These are phyloP conservation scores for Viridothelium virens DNA, from an alignment of 495 filamentous ascomycete species.

Conservation along the genomic window DNA sequence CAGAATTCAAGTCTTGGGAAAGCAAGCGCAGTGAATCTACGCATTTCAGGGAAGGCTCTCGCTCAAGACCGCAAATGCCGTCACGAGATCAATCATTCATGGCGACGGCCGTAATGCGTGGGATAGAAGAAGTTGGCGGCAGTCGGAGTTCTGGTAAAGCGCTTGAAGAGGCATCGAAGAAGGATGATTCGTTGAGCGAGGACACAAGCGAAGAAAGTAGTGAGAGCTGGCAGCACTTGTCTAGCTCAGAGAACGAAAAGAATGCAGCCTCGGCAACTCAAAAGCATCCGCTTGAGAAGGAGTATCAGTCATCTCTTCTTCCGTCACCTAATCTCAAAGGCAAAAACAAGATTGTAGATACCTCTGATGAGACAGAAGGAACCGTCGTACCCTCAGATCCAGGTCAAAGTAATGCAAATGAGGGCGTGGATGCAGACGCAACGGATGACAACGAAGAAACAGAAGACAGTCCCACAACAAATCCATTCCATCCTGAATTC, in stretches of 20 bases:
- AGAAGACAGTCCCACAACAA: neutral
- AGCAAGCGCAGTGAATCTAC: neutral
- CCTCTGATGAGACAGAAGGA: neutral
- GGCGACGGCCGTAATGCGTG: slow-evolving; percentile 30
- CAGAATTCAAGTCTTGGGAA: neutral
- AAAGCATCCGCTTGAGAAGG: neutral
- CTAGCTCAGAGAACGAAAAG: slow-evolving; percentile 6
- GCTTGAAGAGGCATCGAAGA: neutral
- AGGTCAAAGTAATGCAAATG: neutral
- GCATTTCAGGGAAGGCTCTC: neutral
- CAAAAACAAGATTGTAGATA: neutral
- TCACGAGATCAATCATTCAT: slow-evolving; percentile 27
- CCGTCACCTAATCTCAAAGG: neutral
- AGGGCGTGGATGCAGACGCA: neutral
- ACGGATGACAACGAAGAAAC: neutral
- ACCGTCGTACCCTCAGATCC: neutral
- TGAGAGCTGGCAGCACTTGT: slow-evolving; percentile 15
- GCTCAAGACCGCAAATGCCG: slow-evolving; percentile 27
- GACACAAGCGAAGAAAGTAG: slow-evolving; percentile 16
- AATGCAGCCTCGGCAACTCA: neutral
- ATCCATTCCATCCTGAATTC: slow-evolving; percentile 6
- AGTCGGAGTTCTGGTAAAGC: slow-evolving; percentile 1
- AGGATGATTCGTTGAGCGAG: slow-evolving; percentile 1
- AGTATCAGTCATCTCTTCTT: neutral
- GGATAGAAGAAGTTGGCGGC: slow-evolving; percentile 24